Percentiles rank a stretch among this genome's conserved stretches.
Conservation (phyloP, 305 asterid genomes). For the Fraxinus greggii region DNA sequence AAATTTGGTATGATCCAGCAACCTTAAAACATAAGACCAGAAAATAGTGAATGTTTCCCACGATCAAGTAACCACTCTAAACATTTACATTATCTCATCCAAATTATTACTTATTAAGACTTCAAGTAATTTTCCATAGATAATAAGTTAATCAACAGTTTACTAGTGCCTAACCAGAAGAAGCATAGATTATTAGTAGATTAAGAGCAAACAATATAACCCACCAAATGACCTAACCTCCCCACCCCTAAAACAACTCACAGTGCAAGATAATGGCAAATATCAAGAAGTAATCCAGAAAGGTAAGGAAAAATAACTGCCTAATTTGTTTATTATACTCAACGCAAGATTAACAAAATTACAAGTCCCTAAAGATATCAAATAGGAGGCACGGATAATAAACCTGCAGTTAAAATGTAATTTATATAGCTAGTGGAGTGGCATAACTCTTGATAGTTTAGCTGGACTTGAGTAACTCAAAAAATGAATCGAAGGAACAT, state of each 20-base stretch:
- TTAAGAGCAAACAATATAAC: neutral
- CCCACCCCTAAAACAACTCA: neutral
- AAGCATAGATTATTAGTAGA: neutral
- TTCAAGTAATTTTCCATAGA: neutral
- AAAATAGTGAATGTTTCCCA: neutral
- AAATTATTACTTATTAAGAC: neutral
- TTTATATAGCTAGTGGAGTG: neutral
- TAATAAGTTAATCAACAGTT: neutral
- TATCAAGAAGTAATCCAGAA: neutral
- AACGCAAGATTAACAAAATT: neutral
- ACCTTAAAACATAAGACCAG: neutral
- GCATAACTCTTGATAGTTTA: neutral
- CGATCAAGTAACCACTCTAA: neutral
- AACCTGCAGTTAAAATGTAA: neutral
- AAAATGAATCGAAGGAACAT: neutral
- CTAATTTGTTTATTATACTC: neutral
- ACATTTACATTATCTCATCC: neutral
- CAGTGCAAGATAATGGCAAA: neutral
- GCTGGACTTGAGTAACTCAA: neutral
- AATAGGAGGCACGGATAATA: neutral
- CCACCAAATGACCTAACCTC: neutral
- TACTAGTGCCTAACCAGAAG: neutral
- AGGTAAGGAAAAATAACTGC: neutral
- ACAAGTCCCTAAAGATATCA: neutral
- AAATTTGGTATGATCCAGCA: neutral